Base-by-base conservation (phyloP, 352 stramenopile species). In the Phytophthora brassicae region DNA sequence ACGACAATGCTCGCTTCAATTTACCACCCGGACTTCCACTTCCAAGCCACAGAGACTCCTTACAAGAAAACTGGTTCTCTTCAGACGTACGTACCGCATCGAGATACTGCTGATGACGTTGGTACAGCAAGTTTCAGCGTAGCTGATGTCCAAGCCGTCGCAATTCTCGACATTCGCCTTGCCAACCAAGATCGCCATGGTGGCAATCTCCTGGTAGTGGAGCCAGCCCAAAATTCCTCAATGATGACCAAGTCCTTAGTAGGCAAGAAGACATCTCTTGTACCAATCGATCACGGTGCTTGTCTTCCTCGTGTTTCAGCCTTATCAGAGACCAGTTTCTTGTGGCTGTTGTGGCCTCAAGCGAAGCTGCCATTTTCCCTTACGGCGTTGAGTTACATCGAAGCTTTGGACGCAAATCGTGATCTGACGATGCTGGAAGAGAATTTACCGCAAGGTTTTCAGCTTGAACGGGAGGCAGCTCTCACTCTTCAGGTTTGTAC, bases 181-280 rank as follows among this genome's bases (percentile, higher is more conserved):
- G 75, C 75, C 2, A 94, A 95, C 63, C 82, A 90, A 29, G 86
- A 94, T 60, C 85, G 86, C 0, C 85, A 95, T 44, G 73, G 79
- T 17, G 85, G 85, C 26, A 95, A 95, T 61, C 48, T 95, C 11
- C 60, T 95, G 16, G 77, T 88, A 8, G 38, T 74, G 28, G 60
- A 71, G 24, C 49, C 53, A 2, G 39, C 65, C 14, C 24, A 48
- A 26, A n/a, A 41, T 60, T 39, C 39, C n/a, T 7, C 60, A 62
- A 33, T 58, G 7, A 47, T 44, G 26, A 68, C 41, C 38, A 67
- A 67, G 47, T 54, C 38, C 1, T 17, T 47, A 17, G 19, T 42
- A 44, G 50, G 38, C 9, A 68, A 72, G 33, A 66, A 68, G 17
- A 43, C 60, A 0, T 68, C 77, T 9, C 58, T 94, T 1, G 64